phyloP scores from a whole-genome alignment of 1,284 basidiomycete genomes.

The Testicularia cyperi region DNA sequence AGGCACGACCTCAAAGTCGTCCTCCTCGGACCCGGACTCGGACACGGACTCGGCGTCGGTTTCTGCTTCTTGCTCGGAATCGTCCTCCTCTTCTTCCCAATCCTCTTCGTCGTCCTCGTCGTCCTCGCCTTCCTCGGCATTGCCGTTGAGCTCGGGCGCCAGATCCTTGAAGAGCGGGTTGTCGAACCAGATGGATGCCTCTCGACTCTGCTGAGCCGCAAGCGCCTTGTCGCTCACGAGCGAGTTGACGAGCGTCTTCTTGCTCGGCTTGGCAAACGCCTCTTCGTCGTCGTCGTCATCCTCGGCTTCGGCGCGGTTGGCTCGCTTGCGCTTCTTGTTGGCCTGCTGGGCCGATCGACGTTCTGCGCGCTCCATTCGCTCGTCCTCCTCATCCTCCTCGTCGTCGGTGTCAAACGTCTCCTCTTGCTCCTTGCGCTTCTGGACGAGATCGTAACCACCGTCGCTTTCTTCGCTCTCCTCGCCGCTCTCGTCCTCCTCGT shows the following conservation, averaged over 20 bases:
- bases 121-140: slow-evolving; percentile 62
- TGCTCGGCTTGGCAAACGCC: slow-evolving; percentile 29
- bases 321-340: slow-evolving; percentile 20
- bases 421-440: slow-evolving; percentile 67
- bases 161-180: slow-evolving; percentile 87
- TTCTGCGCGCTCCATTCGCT: slow-evolving; percentile 41
- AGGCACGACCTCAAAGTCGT: slow-evolving; percentile 54
- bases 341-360: slow-evolving; percentile 56
- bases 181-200: slow-evolving; percentile 84
- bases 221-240: slow-evolving; percentile 33
- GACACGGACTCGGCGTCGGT: slow-evolving; percentile 51
- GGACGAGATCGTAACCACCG: slow-evolving; percentile 75
- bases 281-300: slow-evolving; percentile 1
- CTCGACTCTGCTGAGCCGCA: slow-evolving; percentile 61
- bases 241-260: slow-evolving; percentile 30
- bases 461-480: slow-evolving; percentile 58
- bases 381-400: slow-evolving; percentile 61
- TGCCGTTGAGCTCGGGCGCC: slow-evolving; percentile 64
- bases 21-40: slow-evolving; percentile 40
- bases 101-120: slow-evolving; percentile 62
- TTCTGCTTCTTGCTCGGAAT: slow-evolving; percentile 49
- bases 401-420: slow-evolving; percentile 66
- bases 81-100: slow-evolving; percentile 22
- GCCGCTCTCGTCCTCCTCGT: slow-evolving; percentile 52
- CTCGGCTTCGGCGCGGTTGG: slow-evolving; percentile 2